Evolutionary conservation across 2,329 filamentous ascomycete species (phyloP), one percentile per base, ranked within the genome.

Genomic region (Dichotomopilus funicola): DNA sequence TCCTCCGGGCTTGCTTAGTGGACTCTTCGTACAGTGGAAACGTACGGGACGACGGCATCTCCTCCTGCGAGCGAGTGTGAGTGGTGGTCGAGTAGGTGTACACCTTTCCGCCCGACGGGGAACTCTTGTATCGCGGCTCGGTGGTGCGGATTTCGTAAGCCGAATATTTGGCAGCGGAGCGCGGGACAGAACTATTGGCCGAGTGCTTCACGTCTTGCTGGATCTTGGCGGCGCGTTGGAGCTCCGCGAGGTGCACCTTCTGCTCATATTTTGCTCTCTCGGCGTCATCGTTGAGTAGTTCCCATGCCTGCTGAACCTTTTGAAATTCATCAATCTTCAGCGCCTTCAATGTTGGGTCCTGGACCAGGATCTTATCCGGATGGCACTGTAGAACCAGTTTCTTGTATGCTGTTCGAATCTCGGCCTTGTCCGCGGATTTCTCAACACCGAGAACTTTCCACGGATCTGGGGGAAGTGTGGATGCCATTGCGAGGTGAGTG

Each of bases 251-350:
- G 64, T 78, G 83, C 59, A 87, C 77, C 67, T 86, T 80, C 51
- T 90, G 84, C 71, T 97, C 90, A 70, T 96, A 96, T 62, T 85
- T 83, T 56, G 76, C 72, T 57, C 89, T 79, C 67, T 86, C 83
- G 6, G 75, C 77, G 34, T 92, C 87, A 67, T 96, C 86, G 66
- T 83, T 88, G 58, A 99, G 81, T 35, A 94, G 78, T 72, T 97
- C 94, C 72, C 96, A 99, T 50, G 94, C 91, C 65, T 91, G 83
- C 70, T 96, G 91, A 37, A 97, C 89, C 68, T 84, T 85, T 72
- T 96, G 91, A 67, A 97, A 99, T 71, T 95, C 86, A 64, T 90
- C 86, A 64, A 88, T 84, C 70, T 91, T 95, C 64, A 83, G 75
- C 57, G 83, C 82, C 72, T 94, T 95, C 65, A 88, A 76, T 12